Evolutionary conservation across 371 early-diverging fungal species (phyloP), one percentile per base, ranked within the genome.

Genomic region (Blyttiomyces sp.): DNA sequence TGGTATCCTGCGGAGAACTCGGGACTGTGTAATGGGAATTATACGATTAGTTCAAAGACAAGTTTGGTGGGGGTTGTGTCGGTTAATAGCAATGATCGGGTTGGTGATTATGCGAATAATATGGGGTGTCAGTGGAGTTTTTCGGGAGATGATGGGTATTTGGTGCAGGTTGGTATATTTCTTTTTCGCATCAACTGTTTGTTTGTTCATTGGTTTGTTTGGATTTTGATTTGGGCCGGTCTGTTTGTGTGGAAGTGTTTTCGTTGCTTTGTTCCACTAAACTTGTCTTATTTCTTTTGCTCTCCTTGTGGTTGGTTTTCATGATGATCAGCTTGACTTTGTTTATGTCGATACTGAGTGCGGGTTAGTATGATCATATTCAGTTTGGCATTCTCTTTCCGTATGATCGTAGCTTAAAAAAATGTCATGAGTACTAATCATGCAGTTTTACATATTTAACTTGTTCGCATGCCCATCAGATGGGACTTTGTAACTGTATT

Each of bases 251-350:
- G n/a, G n/a, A n/a, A n/a, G n/a, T n/a, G n/a, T n/a, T n/a, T n/a
- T n/a, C n/a, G n/a, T n/a, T n/a, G n/a, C n/a, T n/a, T n/a, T n/a
- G n/a, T n/a, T n/a, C n/a, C n/a, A n/a, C n/a, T n/a, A n/a, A n/a
- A n/a, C n/a, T n/a, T n/a, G n/a, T n/a, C n/a, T n/a, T n/a, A n/a
- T n/a, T n/a, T n/a, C n/a, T n/a, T n/a, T n/a, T n/a, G n/a, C n/a
- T n/a, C n/a, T n/a, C n/a, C n/a, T n/a, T n/a, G n/a, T n/a, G n/a
- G n/a, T n/a, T n/a, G n/a, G n/a, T n/a, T n/a, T n/a, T n/a, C n/a
- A n/a, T n/a, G n/a, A n/a, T n/a, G n/a, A n/a, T n/a, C 7, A 54
- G 61, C 36, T 62, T 4, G 62, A 62, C 4, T 62, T 62, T 23
- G 26, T 45, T 26, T 55, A 23, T 31, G 6, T 62, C 34, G 62